Percentiles rank a stretch among this genome's conserved stretches.
These are phyloP conservation scores for Petasospora rhodanensis DNA, from an alignment of 1,139 yeast genomes.

Conservation along the genomic window DNA sequence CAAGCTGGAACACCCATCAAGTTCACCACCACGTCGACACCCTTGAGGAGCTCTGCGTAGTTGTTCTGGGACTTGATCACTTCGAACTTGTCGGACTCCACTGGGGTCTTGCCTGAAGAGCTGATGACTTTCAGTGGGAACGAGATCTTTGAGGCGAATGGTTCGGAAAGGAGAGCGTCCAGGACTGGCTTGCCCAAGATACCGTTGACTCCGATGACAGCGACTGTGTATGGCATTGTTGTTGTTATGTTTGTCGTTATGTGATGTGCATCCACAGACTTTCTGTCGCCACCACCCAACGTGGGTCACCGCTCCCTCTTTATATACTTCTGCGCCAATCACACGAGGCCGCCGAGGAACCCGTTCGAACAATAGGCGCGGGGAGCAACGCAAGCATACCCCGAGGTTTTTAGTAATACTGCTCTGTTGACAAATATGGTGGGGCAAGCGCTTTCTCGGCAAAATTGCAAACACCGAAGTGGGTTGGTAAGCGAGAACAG, in stretches of 20 bases:
- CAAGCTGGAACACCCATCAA: constrained; percentile 31
- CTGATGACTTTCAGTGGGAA: constrained; percentile 51
- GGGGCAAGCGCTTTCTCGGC: too few species aligned
- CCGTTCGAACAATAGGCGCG: too few species aligned
- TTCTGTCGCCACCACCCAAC: too few species aligned
- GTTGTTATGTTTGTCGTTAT: neutral
- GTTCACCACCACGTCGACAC: constrained; percentile 49
- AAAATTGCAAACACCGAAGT: neutral
- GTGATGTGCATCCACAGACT: too few species aligned
- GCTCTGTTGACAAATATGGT: neutral
- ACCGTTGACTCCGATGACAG: constrained; percentile 53
- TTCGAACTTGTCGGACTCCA: constrained; percentile 37
- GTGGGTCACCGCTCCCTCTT: too few species aligned
- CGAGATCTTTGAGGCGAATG: constrained; percentile 39
- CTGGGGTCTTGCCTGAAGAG: constrained; percentile 36
- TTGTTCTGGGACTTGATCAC: constrained; percentile 35
- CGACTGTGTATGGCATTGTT: constrained; percentile 32
- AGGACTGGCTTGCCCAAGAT: constrained; percentile 44
- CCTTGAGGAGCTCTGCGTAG: constrained; percentile 36
- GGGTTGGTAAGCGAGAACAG: too few species aligned
- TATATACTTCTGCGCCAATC: too few species aligned
- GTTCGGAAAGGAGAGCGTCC: constrained; percentile 40
- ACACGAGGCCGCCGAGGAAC: too few species aligned
- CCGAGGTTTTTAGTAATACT: neutral
- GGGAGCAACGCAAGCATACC: too few species aligned